A percentile compares a stretch with the other conserved stretches of the same genome.
phyloP scores from a whole-genome alignment of 2,329 filamentous ascomycete species.

The Trichoderma gracile region DNA sequence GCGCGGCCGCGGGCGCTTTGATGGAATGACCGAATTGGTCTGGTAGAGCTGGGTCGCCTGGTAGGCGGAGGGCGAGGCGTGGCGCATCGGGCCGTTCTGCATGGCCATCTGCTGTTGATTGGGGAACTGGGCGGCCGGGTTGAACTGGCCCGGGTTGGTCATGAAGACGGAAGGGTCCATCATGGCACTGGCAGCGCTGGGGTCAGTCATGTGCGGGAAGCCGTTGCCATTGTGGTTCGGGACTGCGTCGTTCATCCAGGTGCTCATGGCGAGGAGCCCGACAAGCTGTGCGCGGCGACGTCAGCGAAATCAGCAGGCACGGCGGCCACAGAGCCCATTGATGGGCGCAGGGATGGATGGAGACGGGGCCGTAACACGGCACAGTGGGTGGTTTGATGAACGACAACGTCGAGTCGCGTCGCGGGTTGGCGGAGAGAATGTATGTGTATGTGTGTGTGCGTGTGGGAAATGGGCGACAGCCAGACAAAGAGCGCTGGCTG shows the following conservation, averaged over 20 bases:
- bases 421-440: conserved; percentile 42
- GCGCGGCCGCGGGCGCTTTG: conserved; percentile 78
- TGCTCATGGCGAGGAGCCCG: conserved; percentile 62
- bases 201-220: conserved; percentile 65
- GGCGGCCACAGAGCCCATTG: conserved; percentile 44
- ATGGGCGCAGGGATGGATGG: conserved; percentile 42
- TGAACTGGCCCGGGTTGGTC: conserved; percentile 61
- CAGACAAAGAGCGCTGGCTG: conserved; percentile 24
- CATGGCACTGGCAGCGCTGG: conserved; percentile 58
- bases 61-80: conserved; percentile 69
- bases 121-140: conserved; percentile 55
- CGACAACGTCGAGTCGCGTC: conserved; percentile 43
- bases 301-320: conserved; percentile 49
- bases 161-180: conserved; percentile 68
- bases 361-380: conserved; percentile 52
- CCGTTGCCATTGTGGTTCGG: conserved; percentile 70
- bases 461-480: conserved; percentile 37
- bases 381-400: conserved; percentile 41
- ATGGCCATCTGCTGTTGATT: conserved; percentile 61
- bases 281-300: conserved; percentile 47
- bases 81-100: conserved; percentile 83
- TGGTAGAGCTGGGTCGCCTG: conserved; percentile 60
- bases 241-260: conserved; percentile 72
- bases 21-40: conserved; percentile 82
- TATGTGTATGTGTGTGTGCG: conserved; percentile 33